Evolutionary conservation across 768 basidiomycete species (phyloP).

Genomic region (Calocybe gangraenosa): DNA sequence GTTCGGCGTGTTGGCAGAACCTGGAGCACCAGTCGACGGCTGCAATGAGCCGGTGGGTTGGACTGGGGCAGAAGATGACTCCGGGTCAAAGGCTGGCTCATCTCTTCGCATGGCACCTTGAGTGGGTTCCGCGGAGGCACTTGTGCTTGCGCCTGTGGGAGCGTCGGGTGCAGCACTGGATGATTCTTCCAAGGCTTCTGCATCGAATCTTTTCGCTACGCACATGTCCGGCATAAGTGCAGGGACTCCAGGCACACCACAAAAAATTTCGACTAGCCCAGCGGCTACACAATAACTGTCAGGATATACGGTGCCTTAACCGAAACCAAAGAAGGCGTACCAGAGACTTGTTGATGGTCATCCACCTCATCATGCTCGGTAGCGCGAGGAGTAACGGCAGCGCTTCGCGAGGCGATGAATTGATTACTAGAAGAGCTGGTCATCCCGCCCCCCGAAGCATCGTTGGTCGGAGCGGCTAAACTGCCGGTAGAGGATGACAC

Average conservation of each 20-base stretch:
- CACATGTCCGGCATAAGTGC: too few species aligned
- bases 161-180: background rate
- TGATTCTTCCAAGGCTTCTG: background rate
- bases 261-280: too few species aligned
- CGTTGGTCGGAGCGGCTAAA: slow-evolving; percentile 39
- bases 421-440: slow-evolving; percentile 21
- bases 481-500: slow-evolving; percentile 46
- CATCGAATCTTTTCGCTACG: background rate
- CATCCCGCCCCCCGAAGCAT: slow-evolving; percentile 22
- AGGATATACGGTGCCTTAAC: background rate
- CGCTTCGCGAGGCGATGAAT: slow-evolving; percentile 11
- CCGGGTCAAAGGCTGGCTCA: slow-evolving; percentile 1
- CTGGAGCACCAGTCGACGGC: slow-evolving; percentile 1
- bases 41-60: slow-evolving; percentile 1
- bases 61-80: slow-evolving; percentile 1
- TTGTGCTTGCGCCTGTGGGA: background rate
- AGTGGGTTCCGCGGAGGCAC: slow-evolving; percentile 1
- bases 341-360: background rate
- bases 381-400: slow-evolving; percentile 10
- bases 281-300: background rate
- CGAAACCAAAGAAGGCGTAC: background rate
- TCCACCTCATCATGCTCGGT: slow-evolving; percentile 9
- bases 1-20: slow-evolving; percentile 4
- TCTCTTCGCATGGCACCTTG: background rate
- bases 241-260: too few species aligned